Evolutionary conservation across 2,329 filamentous ascomycete genomes (phyloP), one percentile per base, ranked within the genome.

Genomic region (Sordariomycetes sp.): DNA sequence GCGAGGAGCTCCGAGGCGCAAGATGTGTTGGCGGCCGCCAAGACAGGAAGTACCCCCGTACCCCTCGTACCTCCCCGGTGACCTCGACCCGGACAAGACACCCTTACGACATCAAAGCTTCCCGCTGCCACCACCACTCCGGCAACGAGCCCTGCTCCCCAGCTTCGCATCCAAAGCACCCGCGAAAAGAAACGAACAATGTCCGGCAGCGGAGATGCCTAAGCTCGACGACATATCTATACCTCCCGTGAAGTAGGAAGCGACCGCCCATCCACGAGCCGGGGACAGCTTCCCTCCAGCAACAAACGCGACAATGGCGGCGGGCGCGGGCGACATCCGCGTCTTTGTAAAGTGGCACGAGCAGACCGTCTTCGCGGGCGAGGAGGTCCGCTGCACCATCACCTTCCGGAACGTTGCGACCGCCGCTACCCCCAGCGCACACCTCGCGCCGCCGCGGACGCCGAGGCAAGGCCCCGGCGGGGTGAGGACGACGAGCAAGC

Each of bases 281-380:
- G 28, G 28, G 8, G 28, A 32, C 20, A 50, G 45, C 45, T 6
- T 50, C n/a, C 45, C 45, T 50, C n/a, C 45, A 20, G 17, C 45
- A 50, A 32, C 28, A 32, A 32, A 32, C 28, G 45, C 22, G 12
- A 50, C 45, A n/a, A 50, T 50, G 45, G 45, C 45, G 32, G 22
- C 45, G 32, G 22, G 35, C 36, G 32, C 22, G 13, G 76, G 74
- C 72, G 92, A 95, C 76, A 90, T 99, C 69, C 88, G 91, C 70
- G 92, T 96, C 72, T 96, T 92, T 70, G 89, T 99, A 70, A 85
- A 86, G 74, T 99, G 92, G 88, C 87, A 90, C 70, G 89, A 95
- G 68, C 85, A 92, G 70, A 91, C 89, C 61, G 89, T 99, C 65
- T 99, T 97, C 73, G 89, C 94, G 58, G 94, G 94, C 71, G 94